Evolutionary conservation across 768 basidiomycete genomes (phyloP).

Genomic region (Boletus subparvulus): DNA sequence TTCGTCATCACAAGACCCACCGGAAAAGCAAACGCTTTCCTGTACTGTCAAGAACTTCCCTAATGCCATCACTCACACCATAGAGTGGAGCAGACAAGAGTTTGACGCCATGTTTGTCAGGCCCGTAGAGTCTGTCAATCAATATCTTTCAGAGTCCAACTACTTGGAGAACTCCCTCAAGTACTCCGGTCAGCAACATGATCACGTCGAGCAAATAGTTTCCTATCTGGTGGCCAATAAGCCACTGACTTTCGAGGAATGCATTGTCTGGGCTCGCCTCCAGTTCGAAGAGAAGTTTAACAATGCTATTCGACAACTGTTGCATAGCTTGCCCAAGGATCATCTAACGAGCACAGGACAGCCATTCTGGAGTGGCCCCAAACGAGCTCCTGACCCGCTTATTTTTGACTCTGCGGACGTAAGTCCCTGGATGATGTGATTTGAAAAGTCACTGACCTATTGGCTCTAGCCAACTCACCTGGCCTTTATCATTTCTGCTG

Average conservation of each 20-base stretch:
- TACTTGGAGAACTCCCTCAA: conserved; percentile 89
- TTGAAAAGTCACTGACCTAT: conserved; percentile 11
- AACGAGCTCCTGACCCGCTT: conserved; percentile 92
- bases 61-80: conserved; percentile 95
- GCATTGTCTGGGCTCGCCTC: conserved; percentile 93
- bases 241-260: conserved; percentile 95
- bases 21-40: conserved; percentile 94
- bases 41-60: conserved; percentile 99
- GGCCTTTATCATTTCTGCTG: conserved; percentile 85
- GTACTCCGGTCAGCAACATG: conserved; percentile 87
- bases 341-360: conserved; percentile 87
- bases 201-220: conserved; percentile 85
- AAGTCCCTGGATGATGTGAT: conserved; percentile 31
- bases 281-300: conserved; percentile 94
- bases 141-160: conserved; percentile 95
- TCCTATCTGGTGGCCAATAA: conserved; percentile 90
- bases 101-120: conserved; percentile 94
- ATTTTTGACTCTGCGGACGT: conserved; percentile 86
- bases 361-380: conserved; percentile 99
- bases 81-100: conserved; percentile 95
- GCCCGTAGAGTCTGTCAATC: conserved; percentile 90
- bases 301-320: conserved; percentile 88
- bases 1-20: conserved; percentile 96
- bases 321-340: conserved; percentile 95
- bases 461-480: conserved; percentile 72